Evolutionary conservation across 2,329 filamentous ascomycete genomes (phyloP), one percentile per base, ranked within the genome.

Genomic region (Cryphonectria nitschkei): DNA sequence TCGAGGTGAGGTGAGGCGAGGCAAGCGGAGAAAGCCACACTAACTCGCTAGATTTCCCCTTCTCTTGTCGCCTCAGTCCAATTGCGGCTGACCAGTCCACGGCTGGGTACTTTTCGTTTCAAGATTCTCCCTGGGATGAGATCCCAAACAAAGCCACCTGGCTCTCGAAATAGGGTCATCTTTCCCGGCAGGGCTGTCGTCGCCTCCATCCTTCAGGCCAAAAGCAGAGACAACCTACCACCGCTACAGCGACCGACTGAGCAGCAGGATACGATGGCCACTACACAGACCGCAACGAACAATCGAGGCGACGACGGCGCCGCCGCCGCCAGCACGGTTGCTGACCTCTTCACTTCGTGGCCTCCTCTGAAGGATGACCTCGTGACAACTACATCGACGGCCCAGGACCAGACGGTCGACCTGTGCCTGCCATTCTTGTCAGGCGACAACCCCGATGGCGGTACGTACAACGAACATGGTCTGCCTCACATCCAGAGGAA

Each of bases 401-500:
- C 88, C 39, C 93, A 97, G 80, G 86, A 91, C 71, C 83, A 88
- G 69, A 95, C 92, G 0, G 83, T 93, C 68, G 81, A 88, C 52
- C 86, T 88, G 76, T 93, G 93, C 76, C 81, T 94, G 41, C 90
- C 92, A 0, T 91, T 90, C 74, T 84, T 97, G 82, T 82, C 78
- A n/a, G 85, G 82, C 58, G 83, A 84, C 65, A 83, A 86, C 71
- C 82, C 84, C 29, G 80, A 81, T 37, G 75, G 81, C 3, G 22
- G 22, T n/a, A 7, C 46, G 26, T 86, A 88, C 81, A 97, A 97
- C 81, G 82, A 82, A 67, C 84, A 91, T 79, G 94, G 94, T 19
- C 83, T 98, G 50, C 93, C 94, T 19, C 86, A 85, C 70, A 87
- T 99, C n/a, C 87, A 90, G 75, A 89, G 92, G 58, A 82, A 82